Percentiles rank a stretch among this genome's conserved stretches.
Conservation (phyloP, 805 yeast species). For the Candida easanensis region DNA sequence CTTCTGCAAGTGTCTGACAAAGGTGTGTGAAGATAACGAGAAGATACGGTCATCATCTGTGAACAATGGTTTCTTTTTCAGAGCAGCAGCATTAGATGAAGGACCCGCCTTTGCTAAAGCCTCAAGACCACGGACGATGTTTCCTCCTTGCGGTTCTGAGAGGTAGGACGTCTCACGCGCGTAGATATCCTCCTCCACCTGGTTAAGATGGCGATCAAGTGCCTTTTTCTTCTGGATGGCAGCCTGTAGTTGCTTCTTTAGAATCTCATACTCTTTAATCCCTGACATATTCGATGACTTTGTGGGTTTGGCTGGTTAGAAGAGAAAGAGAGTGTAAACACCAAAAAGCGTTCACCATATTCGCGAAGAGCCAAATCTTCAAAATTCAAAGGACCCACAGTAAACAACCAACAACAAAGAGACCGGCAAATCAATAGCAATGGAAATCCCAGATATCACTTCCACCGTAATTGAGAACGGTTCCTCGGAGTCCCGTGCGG, state of each 20-base stretch:
- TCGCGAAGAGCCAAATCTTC: conserved; percentile 1
- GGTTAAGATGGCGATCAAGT: conserved; percentile 60
- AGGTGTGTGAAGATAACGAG: conserved; percentile 70
- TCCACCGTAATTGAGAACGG: conserved; percentile 73
- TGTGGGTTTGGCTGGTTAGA: too few species aligned
- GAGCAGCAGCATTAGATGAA: conserved; percentile 1
- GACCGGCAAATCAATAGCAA: neutral
- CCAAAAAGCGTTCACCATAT: too few species aligned
- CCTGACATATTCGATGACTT: conserved; percentile 8
- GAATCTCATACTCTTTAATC: conserved; percentile 54
- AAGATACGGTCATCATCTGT: conserved; percentile 80
- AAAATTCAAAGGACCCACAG: neutral
- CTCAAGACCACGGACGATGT: conserved; percentile 89
- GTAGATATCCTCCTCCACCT: conserved; percentile 74
- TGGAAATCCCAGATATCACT: conserved; percentile 35
- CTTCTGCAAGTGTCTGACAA: conserved; percentile 58
- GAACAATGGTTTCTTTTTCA: conserved; percentile 43
- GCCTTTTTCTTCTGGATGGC: conserved; percentile 58
- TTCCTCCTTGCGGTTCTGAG: conserved; percentile 66
- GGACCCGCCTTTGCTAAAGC: conserved; percentile 54
- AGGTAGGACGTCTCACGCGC: conserved; percentile 77
- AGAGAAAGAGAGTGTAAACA: neutral
- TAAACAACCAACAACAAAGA: neutral
- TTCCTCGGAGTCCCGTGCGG: conserved; percentile 62
- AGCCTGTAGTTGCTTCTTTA: conserved; percentile 64